Evolutionary conservation across 768 basidiomycete species (phyloP).

Genomic region (Serendipita vermifera): DNA sequence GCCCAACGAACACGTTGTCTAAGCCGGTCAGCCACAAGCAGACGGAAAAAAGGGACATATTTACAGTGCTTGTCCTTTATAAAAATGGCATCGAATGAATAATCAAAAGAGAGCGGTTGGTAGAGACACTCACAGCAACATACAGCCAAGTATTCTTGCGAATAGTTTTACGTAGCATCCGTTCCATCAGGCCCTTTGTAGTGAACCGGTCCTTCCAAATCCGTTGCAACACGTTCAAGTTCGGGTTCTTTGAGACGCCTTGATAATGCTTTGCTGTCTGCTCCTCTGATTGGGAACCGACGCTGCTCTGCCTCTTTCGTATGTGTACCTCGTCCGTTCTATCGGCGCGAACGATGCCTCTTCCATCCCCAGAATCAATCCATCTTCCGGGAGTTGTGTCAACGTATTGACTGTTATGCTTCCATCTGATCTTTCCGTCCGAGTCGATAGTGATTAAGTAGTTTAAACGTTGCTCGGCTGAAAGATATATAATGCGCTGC

Average conservation of each 20-base stretch:
- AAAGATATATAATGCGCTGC: slow-evolving; percentile 41
- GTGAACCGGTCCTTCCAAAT: slow-evolving; percentile 36
- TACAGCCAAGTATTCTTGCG: slow-evolving; percentile 57
- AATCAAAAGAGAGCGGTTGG: not conserved
- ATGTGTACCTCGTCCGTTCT: slow-evolving; percentile 19
- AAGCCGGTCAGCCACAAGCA: not conserved
- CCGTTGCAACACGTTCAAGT: slow-evolving; percentile 24
- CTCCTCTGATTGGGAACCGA: slow-evolving; percentile 12
- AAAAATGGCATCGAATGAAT: not conserved
- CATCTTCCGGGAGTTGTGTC: slow-evolving; percentile 49
- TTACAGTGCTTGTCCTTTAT: slow-evolving; percentile 41
- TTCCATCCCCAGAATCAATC: slow-evolving; percentile 47
- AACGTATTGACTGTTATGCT: slow-evolving; percentile 41
- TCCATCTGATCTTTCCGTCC: slow-evolving; percentile 45
- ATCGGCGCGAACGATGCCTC: slow-evolving; percentile 35
- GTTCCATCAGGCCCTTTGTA: slow-evolving; percentile 37
- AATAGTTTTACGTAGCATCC: slow-evolving; percentile 45
- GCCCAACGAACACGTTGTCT: slow-evolving; percentile 56
- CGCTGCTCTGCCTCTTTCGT: slow-evolving; percentile 17
- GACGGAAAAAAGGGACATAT: slow-evolving; percentile 14
- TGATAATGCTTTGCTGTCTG: slow-evolving; percentile 17
- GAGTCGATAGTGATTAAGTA: slow-evolving; percentile 47
- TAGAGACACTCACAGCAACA: slow-evolving; percentile 34
- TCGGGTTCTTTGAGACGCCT: slow-evolving; percentile 14
- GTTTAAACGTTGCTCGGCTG: slow-evolving; percentile 47